Evolutionary conservation across 2,329 filamentous ascomycete genomes (phyloP), one percentile per base, ranked within the genome.

Genomic region (Penicillium sp.): DNA sequence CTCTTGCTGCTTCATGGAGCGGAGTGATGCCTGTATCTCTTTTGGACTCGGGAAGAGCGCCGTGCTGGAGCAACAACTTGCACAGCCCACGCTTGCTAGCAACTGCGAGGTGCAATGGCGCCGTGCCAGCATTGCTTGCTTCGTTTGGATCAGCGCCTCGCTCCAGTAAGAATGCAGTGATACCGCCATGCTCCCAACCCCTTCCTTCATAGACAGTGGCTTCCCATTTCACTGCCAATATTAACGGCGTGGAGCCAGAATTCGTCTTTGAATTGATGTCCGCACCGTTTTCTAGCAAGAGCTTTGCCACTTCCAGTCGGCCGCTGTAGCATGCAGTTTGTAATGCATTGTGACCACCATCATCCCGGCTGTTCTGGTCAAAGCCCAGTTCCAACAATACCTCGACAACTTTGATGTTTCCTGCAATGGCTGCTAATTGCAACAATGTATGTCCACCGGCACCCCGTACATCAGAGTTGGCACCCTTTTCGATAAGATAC

Each of bases 241-340:
- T 29, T 16, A 63, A 48, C 34, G 61, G 59, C 10, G 55, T 54
- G 22, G 14, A 31, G 9, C 54, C 54, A 22, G 46, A 36, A 5
- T 8, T 11, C 5, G 49, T 46, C 14, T 16, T 24, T 38, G 54
- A 38, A n/a, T 62, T 34, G 9, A 56, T 47, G 42, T 62, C 24
- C 27, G 57, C 56, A 14, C 56, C 58, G 2, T 32, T 18, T 4
- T 54, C 45, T 21, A 64, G 22, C 43, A 64, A 49, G 18, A 56
- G 16, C 24, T 49, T 31, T 4, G 47, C 48, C 9, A 49, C 29
- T 14, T 47, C 39, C 4, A 16, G 5, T 14, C 47, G 49, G 9
- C 57, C 55, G 6, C 45, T 32, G 11, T 36, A 34, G 24, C 50
- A 50, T n/a, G 56, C 56, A 8, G 22, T 18, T 44, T 57, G 47